Evolutionary conservation across 2,329 filamentous ascomycete species (phyloP).

Genomic region (Thelonectria discophora): DNA sequence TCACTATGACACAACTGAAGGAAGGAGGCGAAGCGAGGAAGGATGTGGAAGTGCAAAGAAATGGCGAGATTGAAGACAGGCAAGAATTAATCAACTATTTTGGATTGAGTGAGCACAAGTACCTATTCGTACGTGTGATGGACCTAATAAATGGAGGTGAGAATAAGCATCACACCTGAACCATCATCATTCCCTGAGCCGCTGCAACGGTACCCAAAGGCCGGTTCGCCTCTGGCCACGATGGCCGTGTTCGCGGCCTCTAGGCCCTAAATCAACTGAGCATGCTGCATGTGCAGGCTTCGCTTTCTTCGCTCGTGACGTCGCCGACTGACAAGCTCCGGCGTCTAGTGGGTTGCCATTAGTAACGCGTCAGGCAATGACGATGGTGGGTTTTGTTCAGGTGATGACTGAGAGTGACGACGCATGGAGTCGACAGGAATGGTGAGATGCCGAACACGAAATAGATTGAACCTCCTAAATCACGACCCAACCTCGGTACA

Average conservation of each 20-base stretch:
- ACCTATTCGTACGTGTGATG: too few species aligned
- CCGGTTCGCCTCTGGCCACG: too few species aligned
- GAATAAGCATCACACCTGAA: too few species aligned
- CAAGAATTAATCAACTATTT: not conserved
- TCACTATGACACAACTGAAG: not conserved
- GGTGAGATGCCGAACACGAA: constrained; percentile 1
- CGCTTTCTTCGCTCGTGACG: constrained; percentile 18
- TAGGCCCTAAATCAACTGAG: constrained; percentile 10
- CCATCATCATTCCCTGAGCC: too few species aligned
- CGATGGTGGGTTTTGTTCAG: not conserved
- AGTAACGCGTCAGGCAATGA: not conserved
- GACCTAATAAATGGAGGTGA: too few species aligned
- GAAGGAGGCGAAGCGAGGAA: not conserved
- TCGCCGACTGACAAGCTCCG: constrained; percentile 13
- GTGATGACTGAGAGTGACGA: not conserved
- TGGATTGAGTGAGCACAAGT: too few species aligned
- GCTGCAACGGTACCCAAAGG: too few species aligned
- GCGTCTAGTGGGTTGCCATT: not conserved
- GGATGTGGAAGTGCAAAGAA: too few species aligned
- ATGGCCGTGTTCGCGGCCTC: too few species aligned
- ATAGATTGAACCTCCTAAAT: not conserved
- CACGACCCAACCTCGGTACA: constrained; percentile 4
- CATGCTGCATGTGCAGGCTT: constrained; percentile 12
- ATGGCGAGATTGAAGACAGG: not conserved
- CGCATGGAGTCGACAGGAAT: too few species aligned